phyloP scores from a whole-genome alignment of 2,329 filamentous ascomycete genomes.

The Parastagonospora nodorum region DNA sequence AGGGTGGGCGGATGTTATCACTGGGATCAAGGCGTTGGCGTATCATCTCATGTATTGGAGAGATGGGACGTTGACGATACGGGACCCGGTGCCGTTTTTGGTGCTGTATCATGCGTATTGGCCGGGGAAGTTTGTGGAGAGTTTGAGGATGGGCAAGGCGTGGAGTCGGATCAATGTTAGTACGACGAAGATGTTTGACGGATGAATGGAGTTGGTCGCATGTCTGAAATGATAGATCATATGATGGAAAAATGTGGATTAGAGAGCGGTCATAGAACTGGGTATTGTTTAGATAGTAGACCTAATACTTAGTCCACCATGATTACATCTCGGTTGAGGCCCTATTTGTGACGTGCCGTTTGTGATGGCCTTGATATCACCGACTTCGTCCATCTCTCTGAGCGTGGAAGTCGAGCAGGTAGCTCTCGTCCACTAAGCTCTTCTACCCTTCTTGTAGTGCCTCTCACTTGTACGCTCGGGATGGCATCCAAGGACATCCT shows the following conservation, averaged over 20 bases:
- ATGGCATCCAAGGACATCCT: constrained; percentile 88
- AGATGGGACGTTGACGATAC: constrained; percentile 56
- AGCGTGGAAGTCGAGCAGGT: constrained; percentile 90
- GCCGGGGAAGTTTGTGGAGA: constrained; percentile 57
- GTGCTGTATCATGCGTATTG: constrained; percentile 60
- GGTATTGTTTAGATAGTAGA: constrained; percentile 10
- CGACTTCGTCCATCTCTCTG: constrained; percentile 82
- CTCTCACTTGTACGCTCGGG: constrained; percentile 89
- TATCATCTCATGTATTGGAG: constrained; percentile 54
- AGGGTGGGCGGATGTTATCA: constrained; percentile 24
- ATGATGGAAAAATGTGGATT: neutral
- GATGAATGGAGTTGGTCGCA: neutral
- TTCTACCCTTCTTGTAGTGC: constrained; percentile 86
- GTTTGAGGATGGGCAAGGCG: constrained; percentile 51
- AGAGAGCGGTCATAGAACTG: constrained; percentile 3
- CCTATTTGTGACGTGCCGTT: constrained; percentile 30
- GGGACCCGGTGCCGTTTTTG: constrained; percentile 58
- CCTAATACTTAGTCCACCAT: constrained; percentile 34
- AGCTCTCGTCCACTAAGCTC: constrained; percentile 95
- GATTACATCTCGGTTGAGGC: constrained; percentile 32
- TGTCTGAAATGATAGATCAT: neutral
- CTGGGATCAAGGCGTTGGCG: constrained; percentile 40
- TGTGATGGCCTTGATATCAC: constrained; percentile 29
- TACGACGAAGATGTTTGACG: constrained; percentile 63
- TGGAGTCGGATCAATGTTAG: constrained; percentile 72